These are phyloP conservation scores for Peronospora belbahrii DNA, from an alignment of 352 stramenopile species.

Conservation along the genomic window DNA sequence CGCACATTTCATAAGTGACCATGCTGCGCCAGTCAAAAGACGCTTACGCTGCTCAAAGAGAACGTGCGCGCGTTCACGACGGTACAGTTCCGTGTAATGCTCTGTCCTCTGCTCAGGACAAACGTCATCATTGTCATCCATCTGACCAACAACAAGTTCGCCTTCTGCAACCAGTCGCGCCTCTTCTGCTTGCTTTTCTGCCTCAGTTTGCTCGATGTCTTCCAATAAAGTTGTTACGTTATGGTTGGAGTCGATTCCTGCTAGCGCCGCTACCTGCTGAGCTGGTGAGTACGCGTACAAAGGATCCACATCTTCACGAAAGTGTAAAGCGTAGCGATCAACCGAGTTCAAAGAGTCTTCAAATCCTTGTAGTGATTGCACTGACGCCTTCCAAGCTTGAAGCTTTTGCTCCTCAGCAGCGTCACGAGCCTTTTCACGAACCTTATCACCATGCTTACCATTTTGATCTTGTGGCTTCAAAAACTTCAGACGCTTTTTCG, in stretches of 20 bases:
- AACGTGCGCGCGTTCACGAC: slow-evolving; percentile 49
- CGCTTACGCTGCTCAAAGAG: slow-evolving; percentile 48
- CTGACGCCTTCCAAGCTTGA: slow-evolving; percentile 79
- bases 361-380: slow-evolving; percentile 78
- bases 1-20: slow-evolving; percentile 51
- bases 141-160: slow-evolving; percentile 54
- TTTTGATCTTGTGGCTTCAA: slow-evolving; percentile 7
- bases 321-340: slow-evolving; percentile 90
- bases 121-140: slow-evolving; percentile 17
- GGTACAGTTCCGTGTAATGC: slow-evolving; percentile 45
- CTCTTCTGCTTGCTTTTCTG: slow-evolving; percentile 58
- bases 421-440: slow-evolving; percentile 81
- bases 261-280: slow-evolving; percentile 26
- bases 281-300: slow-evolving; percentile 49
- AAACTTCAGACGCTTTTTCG: slow-evolving; percentile 30
- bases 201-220: slow-evolving; percentile 59
- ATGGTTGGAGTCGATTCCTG: slow-evolving; percentile 14
- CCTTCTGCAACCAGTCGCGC: slow-evolving; percentile 49
- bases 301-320: slow-evolving; percentile 89
- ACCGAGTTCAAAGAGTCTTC: slow-evolving; percentile 89
- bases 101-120: slow-evolving; percentile 14
- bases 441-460: slow-evolving; percentile 36
- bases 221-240: slow-evolving; percentile 20
- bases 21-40: slow-evolving; percentile 48
- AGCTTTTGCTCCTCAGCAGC: slow-evolving; percentile 90